Base-by-base conservation (phyloP, 352 stramenopile species). In the Phytophthora cactorum region DNA sequence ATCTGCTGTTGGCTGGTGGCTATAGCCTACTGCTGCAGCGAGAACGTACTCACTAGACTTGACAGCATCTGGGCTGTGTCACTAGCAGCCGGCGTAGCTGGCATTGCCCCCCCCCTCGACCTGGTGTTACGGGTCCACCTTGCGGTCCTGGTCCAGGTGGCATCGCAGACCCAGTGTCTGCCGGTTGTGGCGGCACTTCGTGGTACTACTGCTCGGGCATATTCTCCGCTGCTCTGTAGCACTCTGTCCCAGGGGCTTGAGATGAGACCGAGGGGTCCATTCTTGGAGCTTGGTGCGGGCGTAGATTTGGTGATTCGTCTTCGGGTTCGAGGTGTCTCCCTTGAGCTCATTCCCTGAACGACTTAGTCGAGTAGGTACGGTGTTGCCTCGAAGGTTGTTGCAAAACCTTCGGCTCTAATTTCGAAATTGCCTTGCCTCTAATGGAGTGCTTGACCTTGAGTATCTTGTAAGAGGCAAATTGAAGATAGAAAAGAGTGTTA, bases 371-470 rank as follows among this genome's bases (percentile, higher is more conserved):
- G 6, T 27, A 12, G 28, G 0, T 54, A 66, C 27, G 17, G 15
- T 53, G 29, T 52, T 58, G 41, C 31, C 55, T 54, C 44, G 55
- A 63, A 55, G 44, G 44, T 61, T 34, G 43, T 47, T 63, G 44
- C 44, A 63, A 50, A 52, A n/a, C 27, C 11, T 61, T 52, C 43
- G 28, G 54, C 25, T 31, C 54, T 44, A 63, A 51, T 56, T 56
- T 55, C 55, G 44, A 63, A 53, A 55, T 54, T 53, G 44, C 38
- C 31, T 62, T 52, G 44, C 41, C 43, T 47, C 54, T 14, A 47
- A 12, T 54, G 1, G 44, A 38, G 39, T 43, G n/a, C 52, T 39
- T 36, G 34, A 36, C 11, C 46, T 52, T 34, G 25, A 36, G 41
- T 47, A 15, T 47, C 41, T 51, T 5, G 2, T 47, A 47, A 27